phyloP scores from a whole-genome alignment of 1,284 basidiomycete species.

The Takashimella koratensis region DNA sequence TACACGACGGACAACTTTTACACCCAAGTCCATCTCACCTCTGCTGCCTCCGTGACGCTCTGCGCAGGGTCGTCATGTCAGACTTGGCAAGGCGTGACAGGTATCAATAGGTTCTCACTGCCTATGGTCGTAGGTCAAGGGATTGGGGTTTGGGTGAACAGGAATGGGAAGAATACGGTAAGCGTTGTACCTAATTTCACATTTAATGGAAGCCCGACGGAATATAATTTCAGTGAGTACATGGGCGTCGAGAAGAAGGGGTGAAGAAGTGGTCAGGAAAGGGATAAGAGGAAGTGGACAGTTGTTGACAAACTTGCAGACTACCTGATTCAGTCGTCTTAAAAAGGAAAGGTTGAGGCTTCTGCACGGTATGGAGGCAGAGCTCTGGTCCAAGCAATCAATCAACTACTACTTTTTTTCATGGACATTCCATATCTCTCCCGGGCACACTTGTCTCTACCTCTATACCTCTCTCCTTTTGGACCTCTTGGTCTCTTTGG shows the following conservation, averaged over 20 bases:
- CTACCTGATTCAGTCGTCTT: conserved; percentile 16
- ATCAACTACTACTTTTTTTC: too few relatives aligned
- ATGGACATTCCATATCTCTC: too few relatives aligned
- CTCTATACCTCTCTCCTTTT: too few relatives aligned
- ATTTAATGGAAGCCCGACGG: conserved; percentile 13
- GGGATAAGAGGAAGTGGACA: too few relatives aligned
- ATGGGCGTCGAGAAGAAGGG: background rate
- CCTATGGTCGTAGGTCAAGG: conserved; percentile 21
- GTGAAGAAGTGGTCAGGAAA: too few relatives aligned
- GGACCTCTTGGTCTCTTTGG: too few relatives aligned
- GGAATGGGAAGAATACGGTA: conserved; percentile 19
- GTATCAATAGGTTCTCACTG: conserved; percentile 29
- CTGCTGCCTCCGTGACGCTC: conserved; percentile 24
- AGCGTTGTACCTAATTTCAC: conserved; percentile 19
- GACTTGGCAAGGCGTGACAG: conserved; percentile 17
- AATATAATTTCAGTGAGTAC: conserved; percentile 25
- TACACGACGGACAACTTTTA: conserved; percentile 26
- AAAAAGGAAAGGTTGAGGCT: background rate
- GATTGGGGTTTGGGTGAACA: conserved; percentile 20
- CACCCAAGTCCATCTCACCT: conserved; percentile 30
- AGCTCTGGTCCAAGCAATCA: too few relatives aligned
- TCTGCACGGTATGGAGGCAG: too few relatives aligned
- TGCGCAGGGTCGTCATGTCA: conserved; percentile 15
- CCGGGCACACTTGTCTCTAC: too few relatives aligned
- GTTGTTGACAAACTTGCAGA: conserved; percentile 4